These are phyloP conservation scores for Pseudocercospora eumusae DNA, from an alignment of 2,329 filamentous ascomycete genomes.

Conservation along the genomic window DNA sequence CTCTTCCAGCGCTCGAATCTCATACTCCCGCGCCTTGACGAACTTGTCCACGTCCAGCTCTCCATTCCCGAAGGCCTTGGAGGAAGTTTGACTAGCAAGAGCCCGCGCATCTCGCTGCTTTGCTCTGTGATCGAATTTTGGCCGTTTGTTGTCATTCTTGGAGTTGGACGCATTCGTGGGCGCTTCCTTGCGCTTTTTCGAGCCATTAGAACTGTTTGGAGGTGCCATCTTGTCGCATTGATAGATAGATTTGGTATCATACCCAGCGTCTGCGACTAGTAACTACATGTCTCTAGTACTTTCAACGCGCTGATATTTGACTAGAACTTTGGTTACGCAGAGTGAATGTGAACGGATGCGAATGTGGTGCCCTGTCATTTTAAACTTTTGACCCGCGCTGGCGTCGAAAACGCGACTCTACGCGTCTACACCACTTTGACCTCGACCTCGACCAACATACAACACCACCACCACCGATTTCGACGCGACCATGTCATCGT, in stretches of 20 bases:
- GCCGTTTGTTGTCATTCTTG: constrained; percentile 22
- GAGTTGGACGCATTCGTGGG: constrained; percentile 20
- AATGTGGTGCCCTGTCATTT: background rate
- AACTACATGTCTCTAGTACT: background rate
- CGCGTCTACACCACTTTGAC: constrained; percentile 14
- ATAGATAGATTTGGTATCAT: no score
- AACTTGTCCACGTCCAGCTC: constrained; percentile 85
- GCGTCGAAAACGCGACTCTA: constrained; percentile 4
- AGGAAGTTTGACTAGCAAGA: constrained; percentile 49
- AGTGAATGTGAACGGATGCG: background rate
- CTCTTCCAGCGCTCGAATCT: constrained; percentile 80
- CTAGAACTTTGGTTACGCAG: background rate
- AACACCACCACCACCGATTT: constrained; percentile 1
- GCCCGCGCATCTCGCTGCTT: constrained; percentile 47
- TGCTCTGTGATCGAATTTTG: constrained; percentile 29
- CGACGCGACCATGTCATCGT: constrained; percentile 17
- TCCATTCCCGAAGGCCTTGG: constrained; percentile 65
- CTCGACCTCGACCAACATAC: background rate
- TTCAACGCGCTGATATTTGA: no score
- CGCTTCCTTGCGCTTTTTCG: constrained; percentile 35
- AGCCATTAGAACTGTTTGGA: constrained; percentile 14
- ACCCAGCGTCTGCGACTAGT: no score
- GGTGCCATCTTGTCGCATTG: constrained; percentile 14
- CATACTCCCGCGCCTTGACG: constrained; percentile 80
- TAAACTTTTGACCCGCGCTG: constrained; percentile 12